Evolutionary conservation across 2,329 filamentous ascomycete genomes (phyloP), one percentile per base, ranked within the genome.

Genomic region (Claviceps sorghi): DNA sequence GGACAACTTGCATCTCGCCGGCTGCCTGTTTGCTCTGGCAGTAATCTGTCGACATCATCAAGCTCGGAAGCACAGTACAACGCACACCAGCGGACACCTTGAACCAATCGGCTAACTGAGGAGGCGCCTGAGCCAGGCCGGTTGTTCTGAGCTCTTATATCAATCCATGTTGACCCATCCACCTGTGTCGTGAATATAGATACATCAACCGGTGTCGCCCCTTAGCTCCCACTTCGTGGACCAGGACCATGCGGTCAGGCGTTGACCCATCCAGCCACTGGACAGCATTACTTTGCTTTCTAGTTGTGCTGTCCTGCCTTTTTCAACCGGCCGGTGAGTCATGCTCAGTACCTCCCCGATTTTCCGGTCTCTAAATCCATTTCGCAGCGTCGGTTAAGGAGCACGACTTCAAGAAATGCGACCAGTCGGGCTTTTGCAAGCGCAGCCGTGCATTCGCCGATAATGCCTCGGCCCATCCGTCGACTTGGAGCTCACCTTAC

Each of bases 341-440:
- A n/a, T 1, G 17, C 32, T 1, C 2, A 3, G 15, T 43, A 15
- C 15, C 6, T 44, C 6, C n/a, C 9, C 49, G 17, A 17, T 21
- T 1, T 4, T 21, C 21, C 32, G 10, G 41, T 34, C 11, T 34
- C 17, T 43, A 6, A 43, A 41, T 19, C 10, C 36, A 10, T 17
- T 7, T 17, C 21, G 10, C 34, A 95, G 89, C 79, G 58, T 76
- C 80, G 61, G 93, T 98, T 50, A 98, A 98, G 72, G 86, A 95
- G 65, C 83, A 95, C 62, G 90, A 95, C 67, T 98, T 97, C 77
- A 98, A 97, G 66, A 95, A 86, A 61, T 98, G 93, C 72, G 74
- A 86, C 59, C 91, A 98, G 66, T 93, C 91, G 4, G 93, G 93
- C 62, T 98, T 98, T 74, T 98, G 93, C 72, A 93, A 89, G 66